Base-by-base conservation (phyloP, 345 rosid species). In the Populus euphratica region DNA sequence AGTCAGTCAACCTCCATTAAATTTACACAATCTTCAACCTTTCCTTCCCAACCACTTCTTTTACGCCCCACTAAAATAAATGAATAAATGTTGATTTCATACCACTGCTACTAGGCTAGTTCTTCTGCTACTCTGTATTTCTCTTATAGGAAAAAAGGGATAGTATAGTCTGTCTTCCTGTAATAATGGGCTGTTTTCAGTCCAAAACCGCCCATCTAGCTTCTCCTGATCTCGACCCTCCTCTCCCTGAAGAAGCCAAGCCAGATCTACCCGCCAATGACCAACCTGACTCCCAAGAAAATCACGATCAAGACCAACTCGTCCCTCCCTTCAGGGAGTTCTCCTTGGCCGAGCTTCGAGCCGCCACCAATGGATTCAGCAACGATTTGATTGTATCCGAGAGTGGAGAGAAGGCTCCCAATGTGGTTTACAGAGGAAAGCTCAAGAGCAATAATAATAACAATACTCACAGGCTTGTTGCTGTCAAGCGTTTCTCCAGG, bases 371-470 rank as follows among this genome's bases (percentile, higher is more conserved):
- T 61, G 97, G 97, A 25, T 95, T 95, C 82, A 88, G 87, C 74
- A 83, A 85, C 65, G 93, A 87, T 67, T 86, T 87, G 62, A 91
- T 95, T 71, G 94, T 95, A 41, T 95, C 99, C 1, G 98, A 95
- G 89, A 89, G 98, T 76, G 98, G 99, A 49, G 99, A 95, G 77
- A 95, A 93, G 77, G 98, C 97, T 74, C 98, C 99, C 73, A 95
- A 93, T 84, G 93, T 89, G 6, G 98, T 95, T 41, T 95, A 93
- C 83, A 86, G 86, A 79, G 99, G 92, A 56, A 93, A 89, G 90
- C 87, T 95, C 31, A 87, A 87, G 80, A 89, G 79, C 84, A 90
- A 88, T 78, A 86, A 47, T 11, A 43, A 43, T 12, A 10, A 41
- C 14, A 41, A 41, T 47, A 47, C 5, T 47, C 50, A 47, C 11